Percentiles rank a stretch among this genome's conserved stretches.
These are phyloP conservation scores for Psophocarpus tetragonolobus DNA, from an alignment of 306 rosid genomes.

Conservation along the genomic window DNA sequence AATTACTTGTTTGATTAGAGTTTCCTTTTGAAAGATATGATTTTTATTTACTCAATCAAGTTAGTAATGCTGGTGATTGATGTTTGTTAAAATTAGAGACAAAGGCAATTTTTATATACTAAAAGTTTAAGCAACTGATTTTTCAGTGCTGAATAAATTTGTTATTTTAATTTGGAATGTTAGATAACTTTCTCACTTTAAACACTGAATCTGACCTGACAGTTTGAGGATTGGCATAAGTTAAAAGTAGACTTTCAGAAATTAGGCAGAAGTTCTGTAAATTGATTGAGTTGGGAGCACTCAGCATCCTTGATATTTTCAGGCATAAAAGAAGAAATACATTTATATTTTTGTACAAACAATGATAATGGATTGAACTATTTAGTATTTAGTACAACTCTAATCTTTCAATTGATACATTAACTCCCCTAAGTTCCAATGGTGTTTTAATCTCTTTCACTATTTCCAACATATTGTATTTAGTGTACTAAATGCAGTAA, in stretches of 20 bases:
- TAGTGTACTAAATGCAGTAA: neutral
- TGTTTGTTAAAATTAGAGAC: conserved; percentile 20
- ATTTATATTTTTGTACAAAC: neutral
- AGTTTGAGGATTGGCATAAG: neutral
- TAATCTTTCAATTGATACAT: neutral
- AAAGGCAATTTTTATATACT: neutral
- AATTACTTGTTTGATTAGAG: conserved; percentile 11
- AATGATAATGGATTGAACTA: neutral
- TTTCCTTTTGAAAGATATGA: conserved; percentile 5
- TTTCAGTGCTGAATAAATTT: neutral
- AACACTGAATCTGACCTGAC: neutral
- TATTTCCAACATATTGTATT: neutral
- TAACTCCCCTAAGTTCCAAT: neutral
- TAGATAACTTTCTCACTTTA: conserved; percentile 25
- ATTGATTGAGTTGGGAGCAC: conserved; percentile 12
- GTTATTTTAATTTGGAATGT: neutral
- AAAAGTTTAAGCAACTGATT: neutral
- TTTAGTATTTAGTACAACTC: neutral
- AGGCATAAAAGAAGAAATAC: neutral
- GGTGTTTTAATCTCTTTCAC: neutral
- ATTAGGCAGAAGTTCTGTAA: neutral
- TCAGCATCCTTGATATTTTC: neutral
- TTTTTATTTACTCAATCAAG: conserved; percentile 1
- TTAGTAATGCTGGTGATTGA: conserved; percentile 14
- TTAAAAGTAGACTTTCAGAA: neutral